phyloP scores from a whole-genome alignment of 148 eudicot genomes.

The Rhododendron ferrugineum region DNA sequence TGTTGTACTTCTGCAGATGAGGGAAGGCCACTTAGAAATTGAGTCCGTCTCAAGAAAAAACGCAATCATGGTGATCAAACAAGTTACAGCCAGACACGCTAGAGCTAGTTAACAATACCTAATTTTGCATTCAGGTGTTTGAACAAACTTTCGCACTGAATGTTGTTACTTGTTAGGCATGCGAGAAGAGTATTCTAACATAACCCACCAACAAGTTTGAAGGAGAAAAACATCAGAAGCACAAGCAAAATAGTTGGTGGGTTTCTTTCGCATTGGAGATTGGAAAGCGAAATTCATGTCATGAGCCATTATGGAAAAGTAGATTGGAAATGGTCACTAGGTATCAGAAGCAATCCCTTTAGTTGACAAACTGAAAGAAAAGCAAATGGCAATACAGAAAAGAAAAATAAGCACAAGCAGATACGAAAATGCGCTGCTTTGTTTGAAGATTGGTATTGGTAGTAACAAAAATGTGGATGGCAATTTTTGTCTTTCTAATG shows the following conservation, averaged over 20 bases:
- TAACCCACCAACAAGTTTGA: neutral
- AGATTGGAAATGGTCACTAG: neutral
- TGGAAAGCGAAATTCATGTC: neutral
- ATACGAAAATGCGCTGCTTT: neutral
- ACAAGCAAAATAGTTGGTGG: neutral
- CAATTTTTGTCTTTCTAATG: neutral
- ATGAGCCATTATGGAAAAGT: neutral
- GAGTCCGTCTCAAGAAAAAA: slow-evolving; percentile 1
- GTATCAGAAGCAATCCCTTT: neutral
- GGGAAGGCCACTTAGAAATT: neutral
- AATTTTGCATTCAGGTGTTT: neutral
- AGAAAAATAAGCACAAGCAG: neutral
- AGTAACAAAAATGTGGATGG: neutral
- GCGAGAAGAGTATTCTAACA: neutral
- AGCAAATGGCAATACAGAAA: neutral
- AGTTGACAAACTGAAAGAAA: neutral
- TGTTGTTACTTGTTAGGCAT: neutral
- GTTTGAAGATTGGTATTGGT: neutral
- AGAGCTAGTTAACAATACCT: neutral
- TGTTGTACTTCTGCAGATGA: slow-evolving; percentile 78
- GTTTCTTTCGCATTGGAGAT: neutral
- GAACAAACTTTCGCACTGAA: neutral
- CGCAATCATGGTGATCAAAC: neutral
- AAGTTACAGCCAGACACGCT: neutral
- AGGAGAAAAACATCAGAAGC: neutral